These are phyloP conservation scores for Hygrophila difformis DNA, from an alignment of 257 asterid genomes.

Conservation along the genomic window DNA sequence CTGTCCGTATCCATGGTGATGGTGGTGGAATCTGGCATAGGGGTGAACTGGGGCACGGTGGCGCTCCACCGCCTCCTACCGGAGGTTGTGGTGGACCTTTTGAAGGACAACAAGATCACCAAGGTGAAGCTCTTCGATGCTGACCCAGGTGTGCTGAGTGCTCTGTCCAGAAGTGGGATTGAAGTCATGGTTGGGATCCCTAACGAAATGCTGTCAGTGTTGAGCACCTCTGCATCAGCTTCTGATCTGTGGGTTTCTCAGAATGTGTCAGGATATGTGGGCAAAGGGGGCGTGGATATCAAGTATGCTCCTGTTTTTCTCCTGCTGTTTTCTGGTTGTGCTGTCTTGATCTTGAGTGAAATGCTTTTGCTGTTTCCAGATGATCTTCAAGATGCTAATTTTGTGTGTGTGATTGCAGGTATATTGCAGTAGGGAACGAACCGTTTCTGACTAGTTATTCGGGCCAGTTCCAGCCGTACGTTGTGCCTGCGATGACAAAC, in stretches of 20 bases:
- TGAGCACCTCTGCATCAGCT: constrained; percentile 50
- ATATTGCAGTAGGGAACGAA: too few relatives aligned
- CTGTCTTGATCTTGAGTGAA: too few relatives aligned
- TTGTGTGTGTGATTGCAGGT: constrained; percentile 38
- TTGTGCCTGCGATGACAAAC: constrained; percentile 64
- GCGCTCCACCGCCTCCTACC: constrained; percentile 64
- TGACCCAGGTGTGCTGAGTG: constrained; percentile 50
- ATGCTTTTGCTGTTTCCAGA: too few relatives aligned
- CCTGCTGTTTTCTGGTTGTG: too few relatives aligned
- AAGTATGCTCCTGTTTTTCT: constrained; percentile 30
- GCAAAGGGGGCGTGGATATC: constrained; percentile 66
- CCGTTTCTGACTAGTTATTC: constrained; percentile 75
- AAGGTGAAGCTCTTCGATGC: constrained; percentile 89
- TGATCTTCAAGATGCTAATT: constrained; percentile 14
- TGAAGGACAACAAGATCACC: constrained; percentile 50
- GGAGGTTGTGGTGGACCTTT: constrained; percentile 63
- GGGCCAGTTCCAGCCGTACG: constrained; percentile 64
- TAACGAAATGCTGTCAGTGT: constrained; percentile 59
- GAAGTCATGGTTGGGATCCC: too few relatives aligned
- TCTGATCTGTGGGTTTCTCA: constrained; percentile 83
- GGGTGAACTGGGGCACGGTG: constrained; percentile 88
- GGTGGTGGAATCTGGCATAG: constrained; percentile 66
- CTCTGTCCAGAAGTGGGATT: constrained; percentile 68
- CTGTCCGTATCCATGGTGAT: constrained; percentile 10
- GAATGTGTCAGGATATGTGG: constrained; percentile 69